Evolutionary conservation across 2,329 filamentous ascomycete genomes (phyloP).

Genomic region (Pseudocercospora musae): DNA sequence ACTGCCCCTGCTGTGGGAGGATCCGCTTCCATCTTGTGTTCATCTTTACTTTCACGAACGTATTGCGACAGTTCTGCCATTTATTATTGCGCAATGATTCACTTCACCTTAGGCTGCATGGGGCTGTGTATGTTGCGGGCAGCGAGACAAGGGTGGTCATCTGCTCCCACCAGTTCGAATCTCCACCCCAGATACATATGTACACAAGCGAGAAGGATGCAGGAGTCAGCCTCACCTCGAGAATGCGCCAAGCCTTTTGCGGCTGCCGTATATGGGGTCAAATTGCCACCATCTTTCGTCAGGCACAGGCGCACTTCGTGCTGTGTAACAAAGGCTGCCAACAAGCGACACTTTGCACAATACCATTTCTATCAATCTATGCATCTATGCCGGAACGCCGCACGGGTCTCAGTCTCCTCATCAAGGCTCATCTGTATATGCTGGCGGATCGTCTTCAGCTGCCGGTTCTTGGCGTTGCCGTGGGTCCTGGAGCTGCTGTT

Average conservation of each 20-base stretch:
- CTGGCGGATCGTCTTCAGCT: slow-evolving; percentile 26
- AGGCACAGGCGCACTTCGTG: neutral
- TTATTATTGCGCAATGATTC: neutral
- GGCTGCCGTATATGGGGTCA: neutral
- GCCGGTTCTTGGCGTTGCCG: slow-evolving; percentile 8
- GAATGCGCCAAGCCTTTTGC: neutral
- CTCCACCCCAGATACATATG: neutral
- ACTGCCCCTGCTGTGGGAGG: neutral
- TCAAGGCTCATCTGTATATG: slow-evolving; percentile 33
- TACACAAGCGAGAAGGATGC: neutral
- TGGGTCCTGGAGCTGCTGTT: slow-evolving; percentile 49
- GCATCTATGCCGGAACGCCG: neutral
- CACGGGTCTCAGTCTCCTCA: neutral
- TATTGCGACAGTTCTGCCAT: neutral
- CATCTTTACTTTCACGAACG: neutral
- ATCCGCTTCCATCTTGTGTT: neutral
- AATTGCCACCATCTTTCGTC: neutral
- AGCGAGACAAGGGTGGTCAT: neutral
- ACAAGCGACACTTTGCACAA: neutral
- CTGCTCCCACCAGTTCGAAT: neutral
- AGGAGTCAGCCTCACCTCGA: slow-evolving; percentile 1
- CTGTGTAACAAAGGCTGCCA: neutral
- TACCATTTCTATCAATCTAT: neutral
- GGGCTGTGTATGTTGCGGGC: neutral
- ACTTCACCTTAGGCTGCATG: neutral